Conservation (phyloP, 2,329 filamentous ascomycete genomes). For the Epichloe amarillans region DNA sequence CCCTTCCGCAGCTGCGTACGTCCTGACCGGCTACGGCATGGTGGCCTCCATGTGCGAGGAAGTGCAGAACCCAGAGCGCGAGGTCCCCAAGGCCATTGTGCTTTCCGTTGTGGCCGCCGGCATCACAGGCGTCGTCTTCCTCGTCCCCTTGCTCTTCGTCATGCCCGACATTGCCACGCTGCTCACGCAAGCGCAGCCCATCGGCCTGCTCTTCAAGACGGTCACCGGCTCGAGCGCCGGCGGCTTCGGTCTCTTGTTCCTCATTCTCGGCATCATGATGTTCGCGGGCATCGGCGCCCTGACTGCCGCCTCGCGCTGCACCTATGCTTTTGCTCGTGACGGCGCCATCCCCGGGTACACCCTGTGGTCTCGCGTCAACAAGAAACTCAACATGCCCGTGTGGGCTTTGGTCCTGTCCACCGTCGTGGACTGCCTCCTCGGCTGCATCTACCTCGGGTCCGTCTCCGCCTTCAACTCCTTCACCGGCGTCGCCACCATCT, state of each 20-base stretch:
- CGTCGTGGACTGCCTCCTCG: conserved; percentile 54
- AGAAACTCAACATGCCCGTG: conserved; percentile 54
- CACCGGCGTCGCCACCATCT: conserved; percentile 69
- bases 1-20: conserved; percentile 20
- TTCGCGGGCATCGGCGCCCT: conserved; percentile 65
- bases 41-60: conserved; percentile 44
- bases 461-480: conserved; percentile 68
- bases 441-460: conserved; percentile 68
- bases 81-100: conserved; percentile 56
- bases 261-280: conserved; percentile 63
- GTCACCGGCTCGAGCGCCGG: conserved; percentile 60
- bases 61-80: conserved; percentile 45
- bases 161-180: conserved; percentile 53
- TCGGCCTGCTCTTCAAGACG: conserved; percentile 62
- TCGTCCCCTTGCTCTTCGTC: conserved; percentile 65
- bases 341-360: conserved; percentile 58
- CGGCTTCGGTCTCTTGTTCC: conserved; percentile 62
- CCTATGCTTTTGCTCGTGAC: conserved; percentile 64
- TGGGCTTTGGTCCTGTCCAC: conserved; percentile 57
- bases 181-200: conserved; percentile 56
- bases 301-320: conserved; percentile 61
- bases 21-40: conserved; percentile 36
- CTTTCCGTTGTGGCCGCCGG: conserved; percentile 52
- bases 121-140: conserved; percentile 47
- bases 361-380: conserved; percentile 53